These are phyloP conservation scores for Ustilago bromivora DNA, from an alignment of 1,284 basidiomycete genomes.

Conservation along the genomic window DNA sequence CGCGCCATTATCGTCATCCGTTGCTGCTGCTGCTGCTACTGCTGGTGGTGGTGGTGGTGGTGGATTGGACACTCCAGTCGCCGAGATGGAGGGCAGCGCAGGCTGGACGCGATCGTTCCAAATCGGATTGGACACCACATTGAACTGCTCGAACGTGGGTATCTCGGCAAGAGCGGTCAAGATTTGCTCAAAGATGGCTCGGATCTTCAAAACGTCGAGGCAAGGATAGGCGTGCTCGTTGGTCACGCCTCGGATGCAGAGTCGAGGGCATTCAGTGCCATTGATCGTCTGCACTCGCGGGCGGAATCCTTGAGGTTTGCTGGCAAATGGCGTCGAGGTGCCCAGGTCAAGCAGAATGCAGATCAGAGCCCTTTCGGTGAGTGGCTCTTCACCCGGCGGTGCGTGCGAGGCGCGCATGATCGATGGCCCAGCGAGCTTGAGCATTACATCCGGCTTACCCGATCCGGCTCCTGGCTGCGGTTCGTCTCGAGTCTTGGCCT, in stretches of 20 bases:
- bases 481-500: slow-evolving; percentile 13
- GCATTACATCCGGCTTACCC: not conserved
- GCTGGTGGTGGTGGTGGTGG: no score
- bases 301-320: not conserved
- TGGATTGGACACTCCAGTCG: no score
- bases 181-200: not conserved
- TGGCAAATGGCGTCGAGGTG: not conserved
- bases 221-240: slow-evolving; percentile 14
- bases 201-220: slow-evolving; percentile 6
- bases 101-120: no score
- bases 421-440: slow-evolving; percentile 3
- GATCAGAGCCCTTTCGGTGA: slow-evolving; percentile 11
- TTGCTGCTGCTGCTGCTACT: no score
- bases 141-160: no score
- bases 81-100: no score
- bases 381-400: not conserved
- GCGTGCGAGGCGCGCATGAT: not conserved
- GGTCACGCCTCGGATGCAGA: slow-evolving; percentile 6
- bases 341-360: slow-evolving; percentile 16
- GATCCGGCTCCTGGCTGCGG: not conserved
- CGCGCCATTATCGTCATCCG: rapidly evolving
- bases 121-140: no score
- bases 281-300: slow-evolving; percentile 2
- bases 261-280: slow-evolving; percentile 9
- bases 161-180: not conserved